Conservation (phyloP, 2,329 filamentous ascomycete genomes). For the Geosmithia putterillii region DNA sequence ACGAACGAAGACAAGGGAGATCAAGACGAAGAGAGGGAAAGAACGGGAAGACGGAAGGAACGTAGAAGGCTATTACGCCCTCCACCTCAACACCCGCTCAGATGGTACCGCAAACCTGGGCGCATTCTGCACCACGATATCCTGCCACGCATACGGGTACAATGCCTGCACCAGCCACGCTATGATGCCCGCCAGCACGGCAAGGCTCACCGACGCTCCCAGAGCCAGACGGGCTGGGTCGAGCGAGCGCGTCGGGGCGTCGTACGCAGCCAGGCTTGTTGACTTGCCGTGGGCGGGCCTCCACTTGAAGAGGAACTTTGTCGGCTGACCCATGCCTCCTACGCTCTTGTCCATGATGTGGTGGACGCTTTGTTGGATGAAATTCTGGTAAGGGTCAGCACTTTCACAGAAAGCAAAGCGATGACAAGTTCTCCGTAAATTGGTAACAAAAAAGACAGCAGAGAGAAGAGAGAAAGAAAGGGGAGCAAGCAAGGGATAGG, state of each 20-base stretch:
- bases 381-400: constrained; percentile 7
- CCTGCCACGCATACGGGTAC: constrained; percentile 2
- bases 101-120: constrained; percentile 5
- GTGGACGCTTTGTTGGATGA: constrained; percentile 25
- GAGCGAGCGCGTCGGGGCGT: constrained; percentile 14
- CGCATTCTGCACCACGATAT: constrained; percentile 11
- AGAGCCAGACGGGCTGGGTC: constrained; percentile 9
- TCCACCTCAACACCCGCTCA: neutral
- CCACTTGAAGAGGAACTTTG: constrained; percentile 60
- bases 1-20: neutral
- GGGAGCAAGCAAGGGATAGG: neutral
- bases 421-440: too few species aligned
- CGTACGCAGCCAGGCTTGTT: constrained; percentile 16
- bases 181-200: constrained; percentile 20
- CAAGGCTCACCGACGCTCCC: constrained; percentile 27
- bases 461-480: neutral
- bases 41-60: neutral
- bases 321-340: constrained; percentile 49
- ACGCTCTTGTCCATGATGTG: constrained; percentile 45
- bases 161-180: neutral
- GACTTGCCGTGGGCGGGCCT: constrained; percentile 34
- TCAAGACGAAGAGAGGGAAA: neutral
- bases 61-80: neutral
- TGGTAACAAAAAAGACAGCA: neutral
- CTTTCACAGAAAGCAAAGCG: too few species aligned